Evolutionary conservation across 805 yeast genomes (phyloP), one percentile per base, ranked within the genome.

Genomic region (Candida ponderosae): DNA sequence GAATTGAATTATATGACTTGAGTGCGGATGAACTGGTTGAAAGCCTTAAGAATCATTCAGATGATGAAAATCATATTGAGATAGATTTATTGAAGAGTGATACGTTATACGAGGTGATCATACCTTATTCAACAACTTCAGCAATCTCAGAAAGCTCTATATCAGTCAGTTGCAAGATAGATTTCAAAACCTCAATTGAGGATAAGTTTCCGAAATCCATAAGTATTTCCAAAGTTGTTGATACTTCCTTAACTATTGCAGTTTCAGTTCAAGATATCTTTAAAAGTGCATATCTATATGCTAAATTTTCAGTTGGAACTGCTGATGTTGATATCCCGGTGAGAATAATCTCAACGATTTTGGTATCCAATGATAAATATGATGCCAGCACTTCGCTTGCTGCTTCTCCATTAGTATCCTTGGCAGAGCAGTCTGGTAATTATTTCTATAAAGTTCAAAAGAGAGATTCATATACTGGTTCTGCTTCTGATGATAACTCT

Each of bases 221-320:
- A 53, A 57, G 43, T 10, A 33, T 28, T 0, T 49, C 38, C 19
- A 46, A 50, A 23, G 47, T 49, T 2, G 41, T 81, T 6, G 79
- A 81, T 41, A 72, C 78, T 6, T 57, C 73, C 1, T 61, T 85
- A 29, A 65, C 73, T 5, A 60, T 84, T 7, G 79, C 87, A 0
- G 93, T 84, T 1, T 77, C 86, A 3, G 94, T 84, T 3, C 90
- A 83, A 48, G 95, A 86, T 53, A 76, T 79, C 10, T 84, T 83
- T 62, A 73, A 76, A 44, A 55, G 71, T 3, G 54, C 70, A 15
- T 59, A 65, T 21, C 59, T 85, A 1, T 79, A 73, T 44, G 76
- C 87, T 5, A 81, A 78, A 46, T 86, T 82, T 51, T 74, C 81
- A 13, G 67, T 85, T 32, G 81, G 85, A 16, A 69, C 88, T 5